Evolutionary conservation across 1,284 basidiomycete species (phyloP).

Genomic region (Moesziomyces antarcticus): DNA sequence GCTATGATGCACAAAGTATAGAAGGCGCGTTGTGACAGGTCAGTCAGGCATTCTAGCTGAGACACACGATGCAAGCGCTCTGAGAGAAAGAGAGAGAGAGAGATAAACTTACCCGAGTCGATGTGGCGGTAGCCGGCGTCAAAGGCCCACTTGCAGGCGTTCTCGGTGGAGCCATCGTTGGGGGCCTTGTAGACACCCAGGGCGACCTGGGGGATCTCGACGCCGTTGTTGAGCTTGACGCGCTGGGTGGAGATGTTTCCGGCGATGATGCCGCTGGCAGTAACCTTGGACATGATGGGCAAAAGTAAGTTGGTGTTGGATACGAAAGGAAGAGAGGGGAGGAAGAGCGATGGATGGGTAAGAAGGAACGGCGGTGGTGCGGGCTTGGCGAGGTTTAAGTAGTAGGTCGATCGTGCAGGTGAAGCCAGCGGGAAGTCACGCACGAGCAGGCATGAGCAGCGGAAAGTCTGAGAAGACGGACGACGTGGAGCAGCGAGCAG

Average conservation of each 20-base stretch:
- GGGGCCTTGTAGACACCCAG: slow-evolving; percentile 67
- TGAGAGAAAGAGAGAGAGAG: no score
- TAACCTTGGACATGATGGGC: slow-evolving; percentile 45
- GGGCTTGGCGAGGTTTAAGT: slow-evolving; percentile 39
- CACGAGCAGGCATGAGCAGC: slow-evolving; percentile 4
- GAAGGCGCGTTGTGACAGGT: background rate
- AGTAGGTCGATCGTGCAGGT: slow-evolving; percentile 8
- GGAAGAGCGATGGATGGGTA: slow-evolving; percentile 12
- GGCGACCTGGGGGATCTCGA: slow-evolving; percentile 64
- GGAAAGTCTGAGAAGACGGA: no score
- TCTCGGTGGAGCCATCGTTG: slow-evolving; percentile 66
- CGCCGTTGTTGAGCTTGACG: slow-evolving; percentile 63
- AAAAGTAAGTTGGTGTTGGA: slow-evolving; percentile 5
- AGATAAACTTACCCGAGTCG: no score
- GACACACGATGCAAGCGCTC: no score
- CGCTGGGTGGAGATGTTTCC: slow-evolving; percentile 63
- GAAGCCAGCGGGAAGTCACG: background rate
- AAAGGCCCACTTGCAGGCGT: slow-evolving; percentile 66
- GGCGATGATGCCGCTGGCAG: slow-evolving; percentile 42
- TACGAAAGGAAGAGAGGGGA: slow-evolving; percentile 4
- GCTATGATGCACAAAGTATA: slow-evolving; percentile 15
- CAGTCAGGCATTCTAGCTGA: background rate
- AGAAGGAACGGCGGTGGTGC: slow-evolving; percentile 7
- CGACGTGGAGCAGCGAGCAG: no score
- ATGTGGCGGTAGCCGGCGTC: slow-evolving; percentile 67